A percentile compares a stretch with the other conserved stretches of the same genome.
phyloP scores from a whole-genome alignment of 192 early-diverging fungal species.

The Dissophora ornata region DNA sequence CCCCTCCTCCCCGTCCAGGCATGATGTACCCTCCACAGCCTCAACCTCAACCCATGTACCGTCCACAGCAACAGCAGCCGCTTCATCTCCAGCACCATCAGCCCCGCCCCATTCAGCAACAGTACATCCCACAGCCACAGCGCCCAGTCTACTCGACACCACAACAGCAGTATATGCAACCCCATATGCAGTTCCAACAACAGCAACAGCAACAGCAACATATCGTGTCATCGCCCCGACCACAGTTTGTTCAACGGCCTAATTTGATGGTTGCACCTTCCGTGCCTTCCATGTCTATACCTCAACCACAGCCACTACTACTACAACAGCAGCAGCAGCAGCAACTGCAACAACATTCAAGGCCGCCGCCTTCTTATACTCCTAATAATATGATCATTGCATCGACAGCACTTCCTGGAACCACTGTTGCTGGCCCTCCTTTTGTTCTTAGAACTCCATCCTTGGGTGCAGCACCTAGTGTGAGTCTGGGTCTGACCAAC shows the following conservation, averaged over 20 bases:
- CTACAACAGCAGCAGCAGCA: conserved; percentile 3
- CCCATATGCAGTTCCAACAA: conserved; percentile 30
- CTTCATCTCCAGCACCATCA: conserved; percentile 26
- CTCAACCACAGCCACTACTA: conserved; percentile 18
- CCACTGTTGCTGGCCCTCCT: neutral
- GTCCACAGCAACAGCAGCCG: conserved; percentile 30
- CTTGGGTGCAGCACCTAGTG: conserved; percentile 32
- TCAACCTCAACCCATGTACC: conserved; percentile 37
- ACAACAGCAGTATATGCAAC: conserved; percentile 27
- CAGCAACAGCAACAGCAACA: conserved; percentile 6
- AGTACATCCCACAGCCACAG: conserved; percentile 26
- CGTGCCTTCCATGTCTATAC: conserved; percentile 27
- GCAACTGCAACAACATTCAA: conserved; percentile 6
- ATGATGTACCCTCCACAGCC: conserved; percentile 43
- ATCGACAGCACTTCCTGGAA: neutral
- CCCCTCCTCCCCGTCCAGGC: conserved; percentile 26
- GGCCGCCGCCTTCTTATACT: conserved; percentile 21
- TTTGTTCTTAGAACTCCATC: conserved; percentile 40
- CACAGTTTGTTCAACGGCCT: conserved; percentile 36
- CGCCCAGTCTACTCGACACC: conserved; percentile 38
- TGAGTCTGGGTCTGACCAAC: conserved; percentile 10
- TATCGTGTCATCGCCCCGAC: conserved; percentile 16
- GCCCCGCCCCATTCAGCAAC: conserved; percentile 19
- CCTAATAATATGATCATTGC: conserved; percentile 21
- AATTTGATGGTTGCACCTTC: conserved; percentile 25